Conservation (phyloP, 768 basidiomycete genomes). For the Pleurotus platypus region DNA sequence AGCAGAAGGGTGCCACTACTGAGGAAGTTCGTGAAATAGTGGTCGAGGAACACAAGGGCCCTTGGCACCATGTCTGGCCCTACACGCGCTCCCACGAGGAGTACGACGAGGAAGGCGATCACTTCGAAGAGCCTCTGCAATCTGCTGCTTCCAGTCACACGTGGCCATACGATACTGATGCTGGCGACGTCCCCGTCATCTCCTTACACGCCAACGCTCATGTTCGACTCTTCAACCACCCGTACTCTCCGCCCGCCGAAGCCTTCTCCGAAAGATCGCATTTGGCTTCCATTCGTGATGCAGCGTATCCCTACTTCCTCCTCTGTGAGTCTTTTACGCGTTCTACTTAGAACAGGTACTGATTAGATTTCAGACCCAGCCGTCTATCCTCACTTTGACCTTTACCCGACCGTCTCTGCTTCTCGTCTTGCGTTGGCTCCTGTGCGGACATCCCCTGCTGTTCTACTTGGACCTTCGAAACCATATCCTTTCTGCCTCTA, state of each 20-base stretch:
- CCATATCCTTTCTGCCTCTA: background rate
- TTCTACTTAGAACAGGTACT: background rate
- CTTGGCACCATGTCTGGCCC: conserved; percentile 18
- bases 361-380: conserved; percentile 20
- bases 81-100: background rate
- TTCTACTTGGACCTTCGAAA: background rate
- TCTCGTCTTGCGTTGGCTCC: background rate
- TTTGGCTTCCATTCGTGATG: background rate
- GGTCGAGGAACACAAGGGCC: no score
- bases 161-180: background rate
- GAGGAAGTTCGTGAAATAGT: background rate
- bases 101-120: background rate
- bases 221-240: background rate
- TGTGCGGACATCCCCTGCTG: background rate
- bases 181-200: no score
- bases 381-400: conserved; percentile 31
- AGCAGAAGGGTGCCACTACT: background rate
- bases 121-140: background rate
- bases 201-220: background rate
- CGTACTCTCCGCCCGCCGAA: background rate
- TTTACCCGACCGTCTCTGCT: conserved; percentile 19
- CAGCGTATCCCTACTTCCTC: conserved; percentile 20
- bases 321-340: conserved; percentile 22
- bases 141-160: background rate
- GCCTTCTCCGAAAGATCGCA: background rate